These are phyloP conservation scores for Pleoardoris graminearum DNA, from an alignment of 2,329 filamentous ascomycete species.

Conservation along the genomic window DNA sequence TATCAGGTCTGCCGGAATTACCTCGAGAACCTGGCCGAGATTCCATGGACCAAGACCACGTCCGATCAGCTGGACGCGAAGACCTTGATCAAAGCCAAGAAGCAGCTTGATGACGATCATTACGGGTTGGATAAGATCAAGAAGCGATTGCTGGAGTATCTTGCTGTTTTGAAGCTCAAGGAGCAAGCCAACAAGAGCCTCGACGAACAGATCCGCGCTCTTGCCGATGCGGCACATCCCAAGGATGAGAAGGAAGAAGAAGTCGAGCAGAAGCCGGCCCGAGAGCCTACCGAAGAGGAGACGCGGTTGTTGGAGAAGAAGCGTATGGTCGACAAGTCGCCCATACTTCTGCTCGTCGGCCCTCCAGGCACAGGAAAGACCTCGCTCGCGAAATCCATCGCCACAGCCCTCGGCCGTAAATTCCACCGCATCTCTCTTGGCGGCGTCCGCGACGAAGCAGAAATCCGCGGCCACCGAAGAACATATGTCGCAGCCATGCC, in stretches of 20 bases:
- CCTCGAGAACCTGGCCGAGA: conserved; percentile 89
- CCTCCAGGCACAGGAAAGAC: conserved; percentile 97
- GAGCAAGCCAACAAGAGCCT: conserved; percentile 84
- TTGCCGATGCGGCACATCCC: conserved; percentile 49
- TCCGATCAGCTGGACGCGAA: conserved; percentile 83
- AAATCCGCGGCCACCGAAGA: conserved; percentile 90
- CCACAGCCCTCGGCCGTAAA: conserved; percentile 86
- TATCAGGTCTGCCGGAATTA: conserved; percentile 94
- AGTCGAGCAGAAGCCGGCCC: conserved; percentile 46
- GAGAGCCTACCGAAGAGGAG: conserved; percentile 55
- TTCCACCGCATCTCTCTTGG: conserved; percentile 97
- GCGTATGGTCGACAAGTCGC: conserved; percentile 90
- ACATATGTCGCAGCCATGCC: conserved; percentile 99
- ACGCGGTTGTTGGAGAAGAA: conserved; percentile 77
- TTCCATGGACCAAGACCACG: conserved; percentile 85
- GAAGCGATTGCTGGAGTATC: conserved; percentile 91
- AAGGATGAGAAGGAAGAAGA: conserved; percentile 43
- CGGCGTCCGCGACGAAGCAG: conserved; percentile 92
- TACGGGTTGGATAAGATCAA: conserved; percentile 97
- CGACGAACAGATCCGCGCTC: conserved; percentile 71
- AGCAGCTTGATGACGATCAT: conserved; percentile 93
- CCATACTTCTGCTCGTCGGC: conserved; percentile 89
- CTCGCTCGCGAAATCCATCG: conserved; percentile 89
- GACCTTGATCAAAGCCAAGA: conserved; percentile 76
- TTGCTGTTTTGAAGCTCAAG: conserved; percentile 94